A percentile compares a stretch with the other conserved stretches of the same genome.
Conservation (phyloP, 495 filamentous ascomycete species). For the Zalerion maritima region DNA sequence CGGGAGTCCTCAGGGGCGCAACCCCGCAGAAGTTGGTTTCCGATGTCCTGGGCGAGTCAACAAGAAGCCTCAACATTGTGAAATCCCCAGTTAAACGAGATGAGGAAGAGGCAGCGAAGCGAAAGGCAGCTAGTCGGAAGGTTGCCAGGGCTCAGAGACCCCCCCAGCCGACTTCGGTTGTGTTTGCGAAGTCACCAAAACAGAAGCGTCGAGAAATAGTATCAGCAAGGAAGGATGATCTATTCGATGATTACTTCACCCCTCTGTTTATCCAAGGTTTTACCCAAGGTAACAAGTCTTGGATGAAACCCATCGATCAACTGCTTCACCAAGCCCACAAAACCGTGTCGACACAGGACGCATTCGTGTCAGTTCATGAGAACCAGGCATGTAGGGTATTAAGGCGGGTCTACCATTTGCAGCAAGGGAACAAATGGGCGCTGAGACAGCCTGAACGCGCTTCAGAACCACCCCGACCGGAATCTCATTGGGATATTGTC, state of each 20-base stretch:
- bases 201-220: constrained; percentile 33
- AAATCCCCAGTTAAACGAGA: constrained; percentile 38
- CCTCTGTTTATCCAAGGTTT: constrained; percentile 65
- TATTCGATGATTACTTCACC: constrained; percentile 60
- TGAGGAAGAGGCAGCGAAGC: constrained; percentile 40
- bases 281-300: constrained; percentile 39
- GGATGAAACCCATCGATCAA: constrained; percentile 48
- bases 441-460: constrained; percentile 70
- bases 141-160: constrained; percentile 19
- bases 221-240: constrained; percentile 34
- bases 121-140: constrained; percentile 15
- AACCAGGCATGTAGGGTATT: constrained; percentile 71
- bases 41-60: constrained; percentile 51
- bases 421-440: constrained; percentile 80
- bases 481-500: constrained; percentile 70
- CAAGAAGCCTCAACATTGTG: constrained; percentile 13
- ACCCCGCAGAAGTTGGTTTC: constrained; percentile 60
- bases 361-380: constrained; percentile 62
- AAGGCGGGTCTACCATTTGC: constrained; percentile 72
- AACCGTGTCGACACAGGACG: constrained; percentile 63
- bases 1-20: constrained; percentile 48
- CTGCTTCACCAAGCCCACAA: constrained; percentile 65
- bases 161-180: constrained; percentile 23
- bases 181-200: constrained; percentile 21
- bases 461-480: constrained; percentile 58